Conservation (phyloP, 306 rosid genomes). For the Trifolium subterraneum region DNA sequence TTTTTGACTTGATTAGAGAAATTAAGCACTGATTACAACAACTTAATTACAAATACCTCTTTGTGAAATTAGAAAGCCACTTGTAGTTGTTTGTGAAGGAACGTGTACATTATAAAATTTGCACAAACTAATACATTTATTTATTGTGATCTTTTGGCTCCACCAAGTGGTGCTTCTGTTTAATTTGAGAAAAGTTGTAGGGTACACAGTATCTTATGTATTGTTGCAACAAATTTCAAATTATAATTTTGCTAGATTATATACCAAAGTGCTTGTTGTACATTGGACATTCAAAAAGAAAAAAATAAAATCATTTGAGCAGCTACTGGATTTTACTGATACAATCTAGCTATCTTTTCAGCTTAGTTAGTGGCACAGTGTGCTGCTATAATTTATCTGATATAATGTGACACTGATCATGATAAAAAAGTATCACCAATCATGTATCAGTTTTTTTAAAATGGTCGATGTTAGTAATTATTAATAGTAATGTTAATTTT, state of each 20-base stretch:
- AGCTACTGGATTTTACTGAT: constrained; percentile 52
- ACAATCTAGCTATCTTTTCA: constrained; percentile 51
- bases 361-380: constrained; percentile 44
- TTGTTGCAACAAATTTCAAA: constrained; percentile 34
- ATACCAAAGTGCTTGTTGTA: constrained; percentile 53
- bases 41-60: constrained; percentile 45
- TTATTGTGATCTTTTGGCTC: constrained; percentile 42
- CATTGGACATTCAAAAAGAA: constrained; percentile 56
- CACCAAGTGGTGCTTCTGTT: constrained; percentile 38
- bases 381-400: constrained; percentile 19
- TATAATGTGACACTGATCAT: constrained; percentile 27
- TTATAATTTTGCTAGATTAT: constrained; percentile 18
- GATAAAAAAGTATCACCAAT: constrained; percentile 26
- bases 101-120: constrained; percentile 37
- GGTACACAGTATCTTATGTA: constrained; percentile 16
- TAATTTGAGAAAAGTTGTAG: constrained; percentile 4
- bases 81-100: constrained; percentile 17
- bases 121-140: constrained; percentile 18
- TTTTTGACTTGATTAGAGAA: constrained; percentile 51
- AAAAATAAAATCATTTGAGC: constrained; percentile 28
- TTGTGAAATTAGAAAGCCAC: constrained; percentile 48
- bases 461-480: no score
- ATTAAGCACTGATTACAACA: background rate
- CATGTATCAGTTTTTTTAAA: no score
- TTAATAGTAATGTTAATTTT: no score